A percentile compares a stretch with the other conserved stretches of the same genome.
Conservation (phyloP, 805 yeast genomes). For the Priceomyces haplophilus region DNA sequence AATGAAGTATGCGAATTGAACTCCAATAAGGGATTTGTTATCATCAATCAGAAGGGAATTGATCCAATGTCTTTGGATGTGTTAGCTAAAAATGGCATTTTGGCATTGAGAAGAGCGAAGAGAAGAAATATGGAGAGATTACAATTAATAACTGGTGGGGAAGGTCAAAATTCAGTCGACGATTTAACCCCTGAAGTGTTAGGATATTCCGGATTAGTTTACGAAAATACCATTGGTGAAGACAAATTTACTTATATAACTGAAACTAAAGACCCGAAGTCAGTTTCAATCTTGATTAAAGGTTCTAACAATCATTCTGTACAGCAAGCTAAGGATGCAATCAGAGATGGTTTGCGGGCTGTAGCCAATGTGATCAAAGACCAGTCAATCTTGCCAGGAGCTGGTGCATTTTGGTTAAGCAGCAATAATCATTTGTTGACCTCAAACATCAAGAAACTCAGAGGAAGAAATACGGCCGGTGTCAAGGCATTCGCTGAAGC, state of each 20-base stretch:
- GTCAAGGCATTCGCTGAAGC: slow-evolving; percentile 93
- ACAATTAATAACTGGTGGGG: slow-evolving; percentile 95
- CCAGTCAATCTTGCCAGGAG: slow-evolving; percentile 87
- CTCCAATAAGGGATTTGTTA: slow-evolving; percentile 76
- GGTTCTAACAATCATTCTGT: slow-evolving; percentile 90
- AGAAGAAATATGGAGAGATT: slow-evolving; percentile 98
- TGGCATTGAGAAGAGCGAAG: slow-evolving; percentile 96
- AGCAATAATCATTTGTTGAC: slow-evolving; percentile 65
- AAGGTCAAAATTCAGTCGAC: slow-evolving; percentile 96
- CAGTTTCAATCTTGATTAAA: slow-evolving; percentile 87
- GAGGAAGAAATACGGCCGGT: slow-evolving; percentile 88
- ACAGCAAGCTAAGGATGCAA: slow-evolving; percentile 93
- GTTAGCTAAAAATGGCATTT: slow-evolving; percentile 85
- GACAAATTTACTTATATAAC: slow-evolving; percentile 97
- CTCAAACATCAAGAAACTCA: slow-evolving; percentile 51
- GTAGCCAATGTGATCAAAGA: slow-evolving; percentile 90
- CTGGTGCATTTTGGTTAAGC: slow-evolving; percentile 90
- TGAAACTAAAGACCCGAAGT: slow-evolving; percentile 82
- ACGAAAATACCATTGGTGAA: slow-evolving; percentile 92
- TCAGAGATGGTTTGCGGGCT: slow-evolving; percentile 94
- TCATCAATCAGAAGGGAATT: slow-evolving; percentile 96
- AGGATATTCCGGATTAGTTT: slow-evolving; percentile 87
- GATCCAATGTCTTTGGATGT: slow-evolving; percentile 97
- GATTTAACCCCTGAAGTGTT: slow-evolving; percentile 75
- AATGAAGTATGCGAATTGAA: slow-evolving; percentile 84